A percentile compares a stretch with the other conserved stretches of the same genome.
Conservation (phyloP, 2,329 filamentous ascomycete genomes). For the Fusarium sambucinum region DNA sequence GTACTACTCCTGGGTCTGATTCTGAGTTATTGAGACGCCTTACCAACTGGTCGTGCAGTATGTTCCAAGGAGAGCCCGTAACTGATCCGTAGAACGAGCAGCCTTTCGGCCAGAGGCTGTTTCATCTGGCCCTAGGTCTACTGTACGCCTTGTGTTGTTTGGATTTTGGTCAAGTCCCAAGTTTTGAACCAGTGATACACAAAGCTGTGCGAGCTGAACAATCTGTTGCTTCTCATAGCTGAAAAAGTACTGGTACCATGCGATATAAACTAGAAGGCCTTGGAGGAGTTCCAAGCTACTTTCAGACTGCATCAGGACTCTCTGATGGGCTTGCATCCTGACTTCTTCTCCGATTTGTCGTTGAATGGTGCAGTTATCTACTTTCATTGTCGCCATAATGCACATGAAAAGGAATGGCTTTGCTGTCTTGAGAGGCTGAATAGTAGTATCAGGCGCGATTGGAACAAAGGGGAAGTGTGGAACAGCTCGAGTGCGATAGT, state of each 20-base stretch:
- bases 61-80: slow-evolving; percentile 20
- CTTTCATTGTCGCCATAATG: slow-evolving; percentile 17
- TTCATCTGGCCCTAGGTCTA: slow-evolving; percentile 20
- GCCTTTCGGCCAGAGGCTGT: slow-evolving; percentile 8
- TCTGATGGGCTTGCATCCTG: slow-evolving; percentile 6
- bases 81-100: slow-evolving; percentile 2
- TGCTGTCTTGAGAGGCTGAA: not conserved
- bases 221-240: slow-evolving; percentile 21
- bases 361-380: slow-evolving; percentile 16
- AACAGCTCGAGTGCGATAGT: not conserved
- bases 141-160: slow-evolving; percentile 12
- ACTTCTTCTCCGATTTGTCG: slow-evolving; percentile 12
- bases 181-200: slow-evolving; percentile 8
- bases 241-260: slow-evolving; percentile 28
- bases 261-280: slow-evolving; percentile 9
- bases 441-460: not conserved
- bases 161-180: slow-evolving; percentile 21
- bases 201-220: slow-evolving; percentile 13
- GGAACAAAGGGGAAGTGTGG: slow-evolving; percentile 16
- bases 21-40: not conserved
- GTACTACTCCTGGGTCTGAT: accelerated
- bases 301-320: slow-evolving; percentile 21
- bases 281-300: slow-evolving; percentile 16
- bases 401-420: slow-evolving; percentile 21
- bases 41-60: slow-evolving; percentile 21